A percentile compares a stretch with the other conserved stretches of the same genome.
These are phyloP conservation scores for Achlya hypogyna DNA, from an alignment of 352 stramenopile species.

Conservation along the genomic window DNA sequence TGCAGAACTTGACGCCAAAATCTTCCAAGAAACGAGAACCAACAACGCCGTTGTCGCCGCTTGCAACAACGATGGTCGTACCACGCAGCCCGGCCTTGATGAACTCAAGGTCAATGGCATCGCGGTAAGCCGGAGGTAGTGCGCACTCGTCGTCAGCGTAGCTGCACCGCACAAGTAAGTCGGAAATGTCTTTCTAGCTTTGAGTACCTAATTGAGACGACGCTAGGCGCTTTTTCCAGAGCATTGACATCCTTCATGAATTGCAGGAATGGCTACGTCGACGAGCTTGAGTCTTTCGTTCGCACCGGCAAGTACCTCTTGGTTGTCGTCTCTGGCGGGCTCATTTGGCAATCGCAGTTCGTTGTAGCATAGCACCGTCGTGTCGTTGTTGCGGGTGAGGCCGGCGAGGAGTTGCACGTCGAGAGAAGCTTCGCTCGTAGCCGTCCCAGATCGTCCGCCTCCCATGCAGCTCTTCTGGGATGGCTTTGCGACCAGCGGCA, in stretches of 20 bases:
- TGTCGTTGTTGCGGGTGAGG: slow-evolving; percentile 35
- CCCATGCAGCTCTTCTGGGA: background rate
- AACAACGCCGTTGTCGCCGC: slow-evolving; percentile 50
- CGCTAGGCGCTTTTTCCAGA: slow-evolving; percentile 43
- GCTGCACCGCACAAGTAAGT: slow-evolving; percentile 6
- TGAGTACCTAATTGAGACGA: slow-evolving; percentile 57
- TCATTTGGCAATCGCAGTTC: slow-evolving; percentile 34
- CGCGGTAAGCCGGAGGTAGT: slow-evolving; percentile 38
- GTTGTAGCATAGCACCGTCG: slow-evolving; percentile 62
- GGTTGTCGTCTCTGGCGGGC: slow-evolving; percentile 50
- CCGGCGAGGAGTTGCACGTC: slow-evolving; percentile 48
- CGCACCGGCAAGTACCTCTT: slow-evolving; percentile 41
- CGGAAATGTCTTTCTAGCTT: background rate
- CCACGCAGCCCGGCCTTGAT: slow-evolving; percentile 66
- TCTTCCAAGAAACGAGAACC: slow-evolving; percentile 46
- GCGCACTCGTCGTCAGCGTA: slow-evolving; percentile 78
- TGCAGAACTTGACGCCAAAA: slow-evolving; percentile 36
- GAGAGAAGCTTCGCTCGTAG: slow-evolving; percentile 61
- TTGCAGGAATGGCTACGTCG: slow-evolving; percentile 39
- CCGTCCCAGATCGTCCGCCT: background rate
- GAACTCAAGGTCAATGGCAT: slow-evolving; percentile 57
- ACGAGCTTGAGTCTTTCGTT: too few relatives aligned
- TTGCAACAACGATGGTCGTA: slow-evolving; percentile 57
- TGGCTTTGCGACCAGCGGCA: background rate
- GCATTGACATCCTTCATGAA: slow-evolving; percentile 67